These are phyloP conservation scores for Citrus reticulata DNA, from an alignment of 345 rosid species.

Conservation along the genomic window DNA sequence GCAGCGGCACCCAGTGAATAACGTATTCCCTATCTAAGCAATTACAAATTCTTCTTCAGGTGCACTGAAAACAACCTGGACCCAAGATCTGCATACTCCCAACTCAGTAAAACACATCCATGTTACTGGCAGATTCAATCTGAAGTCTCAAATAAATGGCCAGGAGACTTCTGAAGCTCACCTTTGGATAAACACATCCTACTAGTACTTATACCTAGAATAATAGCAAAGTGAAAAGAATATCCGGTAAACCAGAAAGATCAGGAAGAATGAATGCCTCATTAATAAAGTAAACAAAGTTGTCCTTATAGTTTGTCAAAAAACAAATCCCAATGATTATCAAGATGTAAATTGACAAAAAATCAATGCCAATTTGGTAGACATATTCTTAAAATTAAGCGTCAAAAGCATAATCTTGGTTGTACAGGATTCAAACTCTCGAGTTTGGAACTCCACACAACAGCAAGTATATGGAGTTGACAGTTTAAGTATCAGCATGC, in stretches of 20 bases:
- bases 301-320: background rate
- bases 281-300: background rate
- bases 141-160: background rate
- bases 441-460: background rate
- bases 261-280: background rate
- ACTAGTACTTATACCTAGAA: background rate
- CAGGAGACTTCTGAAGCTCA: background rate
- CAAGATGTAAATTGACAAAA: background rate
- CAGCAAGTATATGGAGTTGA: background rate
- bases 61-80: background rate
- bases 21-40: background rate
- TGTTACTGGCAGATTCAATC: background rate
- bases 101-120: background rate
- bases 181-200: background rate
- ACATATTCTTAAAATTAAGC: background rate
- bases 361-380: background rate
- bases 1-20: background rate
- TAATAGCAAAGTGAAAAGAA: background rate
- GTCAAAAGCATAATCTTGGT: background rate
- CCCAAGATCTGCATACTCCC: background rate
- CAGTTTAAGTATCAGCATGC: background rate
- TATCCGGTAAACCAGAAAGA: background rate
- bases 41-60: background rate
- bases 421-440: background rate
- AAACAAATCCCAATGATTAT: slow-evolving; percentile 1